Evolutionary conservation across 495 filamentous ascomycete genomes (phyloP).

Genomic region (Penicillium steckii): DNA sequence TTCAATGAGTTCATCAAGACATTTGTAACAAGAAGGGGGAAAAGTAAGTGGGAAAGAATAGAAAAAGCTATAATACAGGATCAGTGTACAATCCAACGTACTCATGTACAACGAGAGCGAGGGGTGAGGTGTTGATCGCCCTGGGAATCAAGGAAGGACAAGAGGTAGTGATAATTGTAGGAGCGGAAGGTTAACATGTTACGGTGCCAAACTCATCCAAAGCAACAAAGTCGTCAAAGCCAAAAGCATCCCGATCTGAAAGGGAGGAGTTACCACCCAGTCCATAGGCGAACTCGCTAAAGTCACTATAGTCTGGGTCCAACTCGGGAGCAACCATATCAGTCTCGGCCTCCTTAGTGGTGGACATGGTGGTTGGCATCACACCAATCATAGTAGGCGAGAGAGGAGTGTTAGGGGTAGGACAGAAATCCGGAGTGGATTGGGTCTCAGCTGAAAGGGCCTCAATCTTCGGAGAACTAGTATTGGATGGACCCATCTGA

Average conservation of each 20-base stretch:
- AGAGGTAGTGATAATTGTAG: conserved; percentile 4
- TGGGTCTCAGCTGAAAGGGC: conserved; percentile 29
- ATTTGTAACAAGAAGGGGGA: not conserved
- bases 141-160: conserved; percentile 15
- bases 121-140: not conserved
- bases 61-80: conserved; percentile 23
- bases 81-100: conserved; percentile 23
- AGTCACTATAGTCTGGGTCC: conserved; percentile 36
- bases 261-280: conserved; percentile 23
- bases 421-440: conserved; percentile 38
- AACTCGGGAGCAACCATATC: conserved; percentile 25
- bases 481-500: conserved; percentile 11
- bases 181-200: conserved; percentile 22
- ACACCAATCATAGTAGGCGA: conserved; percentile 27
- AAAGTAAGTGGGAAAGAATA: not conserved
- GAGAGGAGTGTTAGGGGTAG: conserved; percentile 36
- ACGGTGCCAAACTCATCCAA: conserved; percentile 36
- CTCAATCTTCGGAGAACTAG: conserved; percentile 24
- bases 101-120: conserved; percentile 17
- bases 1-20: too few relatives aligned
- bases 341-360: conserved; percentile 16
- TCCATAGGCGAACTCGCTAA: conserved; percentile 37
- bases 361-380: not conserved
- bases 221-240: conserved; percentile 36
- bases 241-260: conserved; percentile 26